Base-by-base conservation (phyloP, 2,329 filamentous ascomycete genomes). In the Stagonosporopsis rhizophila region DNA sequence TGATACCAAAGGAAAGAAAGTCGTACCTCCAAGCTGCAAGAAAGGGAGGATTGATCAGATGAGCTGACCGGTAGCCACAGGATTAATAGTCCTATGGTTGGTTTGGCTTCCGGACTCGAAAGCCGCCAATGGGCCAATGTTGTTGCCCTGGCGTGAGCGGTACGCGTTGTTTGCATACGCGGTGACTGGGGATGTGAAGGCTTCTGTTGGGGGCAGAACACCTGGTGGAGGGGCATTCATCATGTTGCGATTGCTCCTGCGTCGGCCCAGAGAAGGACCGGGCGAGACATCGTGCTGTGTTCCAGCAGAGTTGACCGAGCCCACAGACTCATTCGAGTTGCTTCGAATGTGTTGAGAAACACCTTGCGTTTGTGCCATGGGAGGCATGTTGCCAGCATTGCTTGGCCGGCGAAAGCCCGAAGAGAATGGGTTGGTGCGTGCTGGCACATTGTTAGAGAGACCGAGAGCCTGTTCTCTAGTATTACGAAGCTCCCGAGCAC, bases 401-500 rank as follows among this genome's bases (percentile, higher is more conserved):
- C 59, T 69, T 23, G 65, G 63, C 20, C 71, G 67, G 46, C 73
- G 66, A 44, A 70, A 69, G 3, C 67, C 68, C 38, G 66, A 62
- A 7, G 71, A 64, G 45, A 76, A 77, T 1, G 75, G 75, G 47
- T 77, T 77, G 41, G 70, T 76, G 17, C 70, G 69, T 30, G 66
- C 60, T n/a, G 71, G 67, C 37, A 56, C 64, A 25, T 61, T 60
- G 14, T 52, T 62, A 12, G 68, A 65, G 30, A 70, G 69, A 17
- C 63, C 67, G 22, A 76, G 66, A 37, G 67, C 71, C 25, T 68
- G 68, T 46, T 69, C 67, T 30, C 75, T 69, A 22, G 61, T 74
- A 44, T 73, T 74, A 38, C 76, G 68, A 17, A 76, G 71, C 56
- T 76, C 75, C 2, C 72, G 71, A 48, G 72, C 75, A 41, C 68